Evolutionary conservation across 192 early-diverging fungal species (phyloP), one percentile per base, ranked within the genome.

Genomic region (Coemansia sp.): DNA sequence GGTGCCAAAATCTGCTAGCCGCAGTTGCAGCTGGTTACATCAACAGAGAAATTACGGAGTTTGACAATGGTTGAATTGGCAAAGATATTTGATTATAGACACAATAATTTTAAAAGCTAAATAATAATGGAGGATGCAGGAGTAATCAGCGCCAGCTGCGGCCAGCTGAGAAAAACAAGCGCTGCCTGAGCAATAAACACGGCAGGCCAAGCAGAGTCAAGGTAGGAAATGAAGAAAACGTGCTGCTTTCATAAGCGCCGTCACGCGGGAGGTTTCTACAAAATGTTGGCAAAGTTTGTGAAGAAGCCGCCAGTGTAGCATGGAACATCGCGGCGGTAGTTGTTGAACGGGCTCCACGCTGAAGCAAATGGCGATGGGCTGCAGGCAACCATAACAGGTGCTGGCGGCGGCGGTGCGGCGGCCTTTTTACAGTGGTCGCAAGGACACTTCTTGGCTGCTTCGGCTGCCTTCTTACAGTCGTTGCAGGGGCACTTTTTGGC

Each of bases 331-430:
- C 77, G 77, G 43, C 72, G 72, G 65, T 80, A 80, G 68, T 80
- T 80, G 62, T 80, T 80, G 77, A 80, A 80, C 22, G 77, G 77
- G 56, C 77, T 80, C 77, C 77, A 80, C n/a, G 77, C 57, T 22
- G 77, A 80, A 9, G 72, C 77, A 68, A 80, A 80, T 37, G 77
- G 77, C 35, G 77, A 80, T 47, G 70, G 66, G 65, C 65, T 73
- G 58, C 69, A 65, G 22, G 61, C 60, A 21, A 74, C 64, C 14
- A 57, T 22, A 38, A 59, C 55, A 2, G 54, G 48, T 2, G 69
- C 65, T 14, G 67, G 38, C 21, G 60, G 64, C 43, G 62, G 60
- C 29, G 66, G 61, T 17, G 68, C 48, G 7, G 60, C 64, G 4
- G 66, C 73, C 59, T 75, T 68, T 11, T 53, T 64, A 29, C 69